Evolutionary conservation across 2,329 filamentous ascomycete genomes (phyloP).

Genomic region (Septoria linicola): DNA sequence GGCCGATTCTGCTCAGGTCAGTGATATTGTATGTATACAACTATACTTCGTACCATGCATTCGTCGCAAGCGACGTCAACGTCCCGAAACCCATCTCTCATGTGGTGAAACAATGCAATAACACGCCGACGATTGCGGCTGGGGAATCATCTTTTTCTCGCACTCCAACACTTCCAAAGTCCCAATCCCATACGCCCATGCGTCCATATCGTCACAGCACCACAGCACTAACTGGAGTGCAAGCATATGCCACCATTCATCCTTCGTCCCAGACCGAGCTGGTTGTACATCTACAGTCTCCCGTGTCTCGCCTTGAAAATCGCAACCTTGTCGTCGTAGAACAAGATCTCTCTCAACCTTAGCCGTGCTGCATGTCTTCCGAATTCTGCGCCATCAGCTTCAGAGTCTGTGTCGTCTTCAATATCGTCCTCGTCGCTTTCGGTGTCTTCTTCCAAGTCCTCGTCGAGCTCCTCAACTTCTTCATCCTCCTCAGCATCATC

Average conservation of each 20-base stretch:
- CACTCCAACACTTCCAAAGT: neutral
- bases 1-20: no score
- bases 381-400: constrained; percentile 14
- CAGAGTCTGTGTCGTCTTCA: constrained; percentile 19
- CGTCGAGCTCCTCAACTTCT: constrained; percentile 51
- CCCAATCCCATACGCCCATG: neutral
- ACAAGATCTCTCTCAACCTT: constrained; percentile 73
- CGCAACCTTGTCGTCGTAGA: constrained; percentile 79
- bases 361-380: constrained; percentile 45
- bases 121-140: no score
- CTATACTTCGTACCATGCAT: no score
- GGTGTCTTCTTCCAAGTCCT: constrained; percentile 42
- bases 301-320: constrained; percentile 76
- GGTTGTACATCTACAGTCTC: constrained; percentile 32
- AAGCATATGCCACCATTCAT: no score
- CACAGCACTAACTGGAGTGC: neutral
- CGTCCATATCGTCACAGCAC: neutral
- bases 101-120: no score
- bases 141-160: neutral
- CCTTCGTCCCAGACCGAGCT: neutral
- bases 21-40: no score
- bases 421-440: constrained; percentile 37
- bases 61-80: no score
- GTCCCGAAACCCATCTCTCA: no score
- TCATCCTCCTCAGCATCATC: constrained; percentile 50